Conservation (phyloP, 345 rosid genomes). For the Rhodamnia argentea region DNA sequence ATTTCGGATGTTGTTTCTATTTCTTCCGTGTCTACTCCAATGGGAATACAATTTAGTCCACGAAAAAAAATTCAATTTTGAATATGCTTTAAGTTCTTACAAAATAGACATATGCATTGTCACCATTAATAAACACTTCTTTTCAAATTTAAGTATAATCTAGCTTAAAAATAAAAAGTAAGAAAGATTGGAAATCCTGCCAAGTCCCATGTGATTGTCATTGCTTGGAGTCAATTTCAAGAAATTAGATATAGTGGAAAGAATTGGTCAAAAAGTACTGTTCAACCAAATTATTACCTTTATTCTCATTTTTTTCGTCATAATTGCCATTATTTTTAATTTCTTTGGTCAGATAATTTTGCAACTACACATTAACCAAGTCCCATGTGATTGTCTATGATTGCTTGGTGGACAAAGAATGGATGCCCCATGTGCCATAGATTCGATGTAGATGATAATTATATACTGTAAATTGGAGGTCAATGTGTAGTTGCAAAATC, state of each 20-base stretch:
- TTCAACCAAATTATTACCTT: background rate
- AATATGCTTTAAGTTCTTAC: background rate
- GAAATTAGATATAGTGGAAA: background rate
- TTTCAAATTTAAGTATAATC: no score
- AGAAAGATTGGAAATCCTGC: background rate
- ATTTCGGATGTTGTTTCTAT: no score
- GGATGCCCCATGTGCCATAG: background rate
- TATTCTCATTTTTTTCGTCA: background rate
- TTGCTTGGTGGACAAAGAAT: background rate
- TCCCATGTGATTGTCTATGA: no score
- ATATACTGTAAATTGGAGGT: no score
- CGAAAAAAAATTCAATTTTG: no score
- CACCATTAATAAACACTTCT: background rate
- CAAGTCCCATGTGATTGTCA: background rate
- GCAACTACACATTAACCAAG: no score
- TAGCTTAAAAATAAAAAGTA: background rate
- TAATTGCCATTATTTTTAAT: no score
- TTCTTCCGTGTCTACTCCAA: no score
- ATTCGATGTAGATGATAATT: no score
- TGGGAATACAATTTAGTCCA: no score
- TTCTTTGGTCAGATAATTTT: background rate
- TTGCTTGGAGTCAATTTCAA: background rate
- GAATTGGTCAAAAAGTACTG: background rate
- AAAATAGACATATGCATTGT: background rate
- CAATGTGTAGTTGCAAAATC: background rate